phyloP scores from a whole-genome alignment of 225 moss, liverwort and hornwort genomes.

The Pseudisothecium myosuroides region DNA sequence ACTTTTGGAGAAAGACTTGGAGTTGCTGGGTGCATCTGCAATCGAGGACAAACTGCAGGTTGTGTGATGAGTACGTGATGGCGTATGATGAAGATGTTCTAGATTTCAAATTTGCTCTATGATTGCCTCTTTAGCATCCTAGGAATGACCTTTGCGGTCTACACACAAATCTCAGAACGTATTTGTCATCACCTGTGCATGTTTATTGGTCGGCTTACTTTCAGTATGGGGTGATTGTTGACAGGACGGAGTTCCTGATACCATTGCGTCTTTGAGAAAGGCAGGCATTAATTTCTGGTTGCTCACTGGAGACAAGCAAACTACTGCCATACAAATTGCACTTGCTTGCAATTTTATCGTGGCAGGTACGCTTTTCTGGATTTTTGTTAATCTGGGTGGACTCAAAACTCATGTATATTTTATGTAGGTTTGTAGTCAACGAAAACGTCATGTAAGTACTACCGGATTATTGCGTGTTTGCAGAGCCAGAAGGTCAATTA shows the following conservation, averaged over 20 bases:
- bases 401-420: not conserved
- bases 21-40: conserved; percentile 87
- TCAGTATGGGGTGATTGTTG: not conserved
- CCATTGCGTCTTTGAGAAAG: conserved; percentile 69
- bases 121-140: not conserved
- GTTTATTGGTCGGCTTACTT: not conserved
- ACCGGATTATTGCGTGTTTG: not conserved
- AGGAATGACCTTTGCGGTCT: not conserved
- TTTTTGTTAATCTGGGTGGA: not conserved
- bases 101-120: not conserved
- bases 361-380: conserved; percentile 40
- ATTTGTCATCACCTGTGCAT: not conserved
- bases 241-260: conserved; percentile 96
- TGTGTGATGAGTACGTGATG: not conserved
- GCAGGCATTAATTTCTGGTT: conserved; percentile 99
- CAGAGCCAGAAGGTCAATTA: conserved; percentile 91
- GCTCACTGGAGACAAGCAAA: conserved; percentile 96
- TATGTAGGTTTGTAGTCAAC: not conserved
- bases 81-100: not conserved
- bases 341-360: conserved; percentile 79
- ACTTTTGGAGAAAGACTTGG: conserved; percentile 70
- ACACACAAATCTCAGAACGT: not conserved
- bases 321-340: conserved; percentile 90
- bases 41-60: conserved; percentile 99
- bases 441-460: not conserved